Base-by-base conservation (phyloP, 1,284 basidiomycete species). In the Volvariella volvacea region DNA sequence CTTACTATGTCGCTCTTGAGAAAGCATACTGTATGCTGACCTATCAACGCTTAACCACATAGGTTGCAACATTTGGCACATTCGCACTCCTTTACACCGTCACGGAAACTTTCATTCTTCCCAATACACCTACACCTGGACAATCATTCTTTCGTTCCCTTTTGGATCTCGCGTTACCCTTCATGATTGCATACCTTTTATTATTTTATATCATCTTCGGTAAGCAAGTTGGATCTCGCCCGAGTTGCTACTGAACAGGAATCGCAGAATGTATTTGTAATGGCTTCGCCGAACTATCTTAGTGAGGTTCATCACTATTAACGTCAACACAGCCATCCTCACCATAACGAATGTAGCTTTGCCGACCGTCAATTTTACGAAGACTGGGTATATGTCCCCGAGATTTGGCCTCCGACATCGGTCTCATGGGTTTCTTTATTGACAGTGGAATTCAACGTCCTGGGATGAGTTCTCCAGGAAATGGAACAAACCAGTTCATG, bases 391-490 rank as follows among this genome's bases (percentile, higher is more conserved):
- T 31, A 56, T 37, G 48, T 32, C 34, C n/a, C 83, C 58, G 12
- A 28, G 6, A 28, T 28, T 12, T 12, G 6, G 25, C 12, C 25
- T 12, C 25, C 25, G 12, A 28, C n/a, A 28, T 12, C 6, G 6
- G 12, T 28, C 12, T 28, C 25, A 28, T 28, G 6, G n/a, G 25
- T 28, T 12, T 28, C 25, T 6, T 12, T 6, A 12, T 28, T 28
- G 6, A 6, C 12, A 28, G 87, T 98, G 95, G 95, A 99, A 98
- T 67, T 90, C 91, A 1, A 92, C 88, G 0, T 88, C 88, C 2
- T 95, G 91, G 87, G 96, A 97, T 58, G 92, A 97, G 61, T 99
- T 96, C 64, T 87, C 91, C 4, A 82, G 93, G 40, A 93, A 94
- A 66, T 96, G 93, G 93, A 96, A 96, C 68, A 91, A 88, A 54